Evolutionary conservation across 139 green algal genomes (phyloP), one percentile per base, ranked within the genome.

Genomic region (Medakamo hakoo): DNA sequence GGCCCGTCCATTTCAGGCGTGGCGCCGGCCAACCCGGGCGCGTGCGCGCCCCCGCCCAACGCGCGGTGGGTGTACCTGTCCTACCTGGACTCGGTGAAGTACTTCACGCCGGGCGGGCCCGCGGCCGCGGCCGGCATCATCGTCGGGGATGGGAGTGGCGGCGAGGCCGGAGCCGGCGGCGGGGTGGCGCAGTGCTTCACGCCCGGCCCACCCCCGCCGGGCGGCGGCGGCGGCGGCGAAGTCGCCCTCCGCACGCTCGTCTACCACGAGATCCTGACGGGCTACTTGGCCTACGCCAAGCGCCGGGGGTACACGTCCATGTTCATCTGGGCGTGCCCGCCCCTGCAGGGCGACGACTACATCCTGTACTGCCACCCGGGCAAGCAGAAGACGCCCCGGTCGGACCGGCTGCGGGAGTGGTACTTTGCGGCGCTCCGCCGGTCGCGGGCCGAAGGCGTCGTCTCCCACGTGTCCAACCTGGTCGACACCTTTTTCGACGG

Each of bases 241-340:
- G 69, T 82, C 2, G 84, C 88, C n/a, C 76, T 99, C 75, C 80
- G 93, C 49, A 97, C 91, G 0, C 80, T 88, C 56, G 84, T 96
- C 48, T 99, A 99, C 83, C 92, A 99, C 71, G 86, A 99, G 70
- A 73, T 98, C 28, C 76, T 97, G 65, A 49, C 89, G 27, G 85
- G 68, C n/a, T 99, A 99, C 79, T 71, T 97, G 30, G 55, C 86
- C 22, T 95, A 90, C 68, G 76, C 81, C 57, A 89, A 89, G 69
- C 55, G 67, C 30, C 78, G 86, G 57, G 93, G 93, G 58, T 98
- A 88, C 68, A 80, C 83, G 59, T 75, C 76, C 62, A 96, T 97
- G 81, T 96, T 92, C 83, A 99, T 99, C 78, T 99, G 93, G 93
- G 90, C 91, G 1, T 99, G 93, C 80, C 93, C 93, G 23, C 93